Conservation (phyloP, 148 eudicot species). For the Persicaria maculosa region DNA sequence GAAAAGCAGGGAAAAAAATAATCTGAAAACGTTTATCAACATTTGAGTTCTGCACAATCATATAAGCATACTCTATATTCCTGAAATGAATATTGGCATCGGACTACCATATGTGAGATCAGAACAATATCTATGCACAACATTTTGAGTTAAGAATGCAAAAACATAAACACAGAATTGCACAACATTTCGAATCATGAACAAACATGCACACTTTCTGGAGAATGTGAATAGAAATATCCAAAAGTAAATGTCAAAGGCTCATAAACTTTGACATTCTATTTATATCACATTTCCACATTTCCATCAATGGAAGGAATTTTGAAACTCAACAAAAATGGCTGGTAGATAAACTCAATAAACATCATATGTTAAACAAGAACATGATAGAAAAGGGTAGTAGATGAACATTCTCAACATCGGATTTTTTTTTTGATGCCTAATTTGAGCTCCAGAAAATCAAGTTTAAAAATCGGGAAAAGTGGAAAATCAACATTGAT, state of each 20-base stretch:
- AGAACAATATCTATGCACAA: background rate
- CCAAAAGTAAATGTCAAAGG: background rate
- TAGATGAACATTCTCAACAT: background rate
- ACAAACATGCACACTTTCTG: background rate
- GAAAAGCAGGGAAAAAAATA: background rate
- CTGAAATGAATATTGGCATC: background rate
- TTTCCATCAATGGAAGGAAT: background rate
- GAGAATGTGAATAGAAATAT: background rate
- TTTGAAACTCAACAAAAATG: too few relatives aligned
- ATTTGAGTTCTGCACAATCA: background rate
- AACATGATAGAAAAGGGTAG: background rate
- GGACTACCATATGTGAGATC: background rate
- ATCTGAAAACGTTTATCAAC: background rate
- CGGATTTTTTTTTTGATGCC: background rate
- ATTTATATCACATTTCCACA: background rate
- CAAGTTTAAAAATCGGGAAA: background rate
- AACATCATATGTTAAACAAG: slow-evolving; percentile 3
- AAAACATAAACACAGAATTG: background rate
- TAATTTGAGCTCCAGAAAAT: slow-evolving; percentile 1
- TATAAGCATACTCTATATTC: background rate
- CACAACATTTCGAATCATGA: background rate
- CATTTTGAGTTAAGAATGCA: background rate
- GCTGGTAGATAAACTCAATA: background rate
- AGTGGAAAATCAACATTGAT: background rate
- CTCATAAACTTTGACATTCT: background rate